A percentile compares a stretch with the other conserved stretches of the same genome.
Evolutionary conservation across 2,329 filamentous ascomycete genomes (phyloP).

Genomic region (Aspergillus sp.): DNA sequence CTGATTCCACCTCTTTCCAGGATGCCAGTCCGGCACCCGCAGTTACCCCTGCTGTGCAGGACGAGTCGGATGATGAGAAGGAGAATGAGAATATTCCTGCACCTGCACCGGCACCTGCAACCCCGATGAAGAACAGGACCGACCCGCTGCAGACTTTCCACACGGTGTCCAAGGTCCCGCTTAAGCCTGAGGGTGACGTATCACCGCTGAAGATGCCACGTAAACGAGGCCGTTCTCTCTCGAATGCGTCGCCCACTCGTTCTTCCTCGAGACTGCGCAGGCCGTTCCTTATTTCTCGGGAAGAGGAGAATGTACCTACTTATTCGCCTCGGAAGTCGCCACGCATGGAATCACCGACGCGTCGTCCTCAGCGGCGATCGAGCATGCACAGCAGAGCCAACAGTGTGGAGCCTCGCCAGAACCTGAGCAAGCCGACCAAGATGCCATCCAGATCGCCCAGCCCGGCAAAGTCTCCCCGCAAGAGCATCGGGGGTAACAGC

Average conservation of each 20-base stretch:
- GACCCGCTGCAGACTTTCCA: conserved; percentile 52
- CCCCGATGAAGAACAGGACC: conserved; percentile 48
- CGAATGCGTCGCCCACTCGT: conserved; percentile 33
- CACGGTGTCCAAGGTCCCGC: conserved; percentile 68
- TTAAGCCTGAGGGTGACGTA: conserved; percentile 55
- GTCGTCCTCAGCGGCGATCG: conserved; percentile 13
- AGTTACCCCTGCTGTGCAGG: background rate
- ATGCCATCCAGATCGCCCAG: conserved; percentile 11
- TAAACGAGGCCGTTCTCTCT: conserved; percentile 47
- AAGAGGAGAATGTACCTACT: conserved; percentile 13
- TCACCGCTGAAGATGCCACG: conserved; percentile 39
- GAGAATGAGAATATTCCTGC: conserved; percentile 17
- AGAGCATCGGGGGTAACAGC: conserved; percentile 14
- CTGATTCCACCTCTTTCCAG: conserved; percentile 58
- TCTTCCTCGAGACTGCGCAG: conserved; percentile 23
- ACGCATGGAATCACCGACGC: conserved; percentile 11
- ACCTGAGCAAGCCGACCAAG: background rate
- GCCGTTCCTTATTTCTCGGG: conserved; percentile 13
- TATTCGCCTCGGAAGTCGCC: conserved; percentile 22
- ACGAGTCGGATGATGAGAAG: conserved; percentile 37
- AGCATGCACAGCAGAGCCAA: conserved; percentile 8
- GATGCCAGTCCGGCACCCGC: background rate
- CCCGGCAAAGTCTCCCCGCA: conserved; percentile 22
- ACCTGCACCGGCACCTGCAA: conserved; percentile 7
- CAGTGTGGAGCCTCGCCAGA: conserved; percentile 3